These are phyloP conservation scores for Urtica urens DNA, from an alignment of 306 rosid genomes.

Conservation along the genomic window DNA sequence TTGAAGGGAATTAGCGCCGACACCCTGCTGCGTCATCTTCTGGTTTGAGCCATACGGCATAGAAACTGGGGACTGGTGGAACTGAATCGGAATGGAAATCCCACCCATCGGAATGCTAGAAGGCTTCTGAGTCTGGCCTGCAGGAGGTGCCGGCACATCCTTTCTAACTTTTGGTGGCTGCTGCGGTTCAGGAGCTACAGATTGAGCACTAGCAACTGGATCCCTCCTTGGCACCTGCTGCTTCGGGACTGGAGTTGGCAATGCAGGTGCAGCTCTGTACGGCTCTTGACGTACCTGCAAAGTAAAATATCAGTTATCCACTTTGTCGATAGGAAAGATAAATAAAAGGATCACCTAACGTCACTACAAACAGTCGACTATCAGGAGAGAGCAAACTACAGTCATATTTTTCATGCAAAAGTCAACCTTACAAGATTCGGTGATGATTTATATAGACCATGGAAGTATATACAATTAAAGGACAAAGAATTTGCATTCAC, in stretches of 20 bases:
- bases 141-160: constrained; percentile 35
- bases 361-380: no score
- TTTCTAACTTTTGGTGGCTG: constrained; percentile 32
- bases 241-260: constrained; percentile 63
- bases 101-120: constrained; percentile 48
- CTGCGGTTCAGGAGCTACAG: constrained; percentile 37
- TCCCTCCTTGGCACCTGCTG: constrained; percentile 62
- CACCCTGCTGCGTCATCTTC: constrained; percentile 72
- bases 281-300: constrained; percentile 64
- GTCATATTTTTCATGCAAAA: no score
- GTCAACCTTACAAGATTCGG: no score
- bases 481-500: no score
- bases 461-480: no score
- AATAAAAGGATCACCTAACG: neutral
- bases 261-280: constrained; percentile 34
- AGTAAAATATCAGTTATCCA: constrained; percentile 11
- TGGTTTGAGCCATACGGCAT: constrained; percentile 67
- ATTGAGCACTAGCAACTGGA: constrained; percentile 32
- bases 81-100: constrained; percentile 51
- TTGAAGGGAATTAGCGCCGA: constrained; percentile 51
- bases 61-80: constrained; percentile 54
- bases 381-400: constrained; percentile 3
- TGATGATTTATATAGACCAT: no score
- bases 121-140: constrained; percentile 57
- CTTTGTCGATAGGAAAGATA: constrained; percentile 4